A percentile compares a stretch with the other conserved stretches of the same genome.
Evolutionary conservation across 129 eudicot genomes (phyloP).

Genomic region (Artemisia argyi): DNA sequence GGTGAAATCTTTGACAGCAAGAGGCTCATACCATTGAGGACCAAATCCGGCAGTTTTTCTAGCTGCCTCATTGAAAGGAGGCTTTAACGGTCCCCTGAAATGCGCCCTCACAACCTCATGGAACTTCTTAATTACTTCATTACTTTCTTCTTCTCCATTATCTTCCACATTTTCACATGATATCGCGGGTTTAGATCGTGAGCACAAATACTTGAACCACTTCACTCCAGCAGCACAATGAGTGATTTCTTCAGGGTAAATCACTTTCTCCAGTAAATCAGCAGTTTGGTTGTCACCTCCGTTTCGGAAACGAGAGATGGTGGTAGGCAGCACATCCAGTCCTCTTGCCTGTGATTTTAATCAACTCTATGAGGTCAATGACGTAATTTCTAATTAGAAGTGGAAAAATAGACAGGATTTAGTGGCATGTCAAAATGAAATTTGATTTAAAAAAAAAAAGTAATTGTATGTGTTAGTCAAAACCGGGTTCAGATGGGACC

Average conservation of each 20-base stretch:
- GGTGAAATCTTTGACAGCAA: constrained; percentile 63
- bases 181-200: constrained; percentile 37
- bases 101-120: constrained; percentile 62
- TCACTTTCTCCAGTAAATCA: constrained; percentile 68
- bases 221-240: constrained; percentile 96
- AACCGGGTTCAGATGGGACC: too few species aligned
- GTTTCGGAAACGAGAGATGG: constrained; percentile 79
- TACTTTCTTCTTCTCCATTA: constrained; percentile 36
- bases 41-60: constrained; percentile 94
- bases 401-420: background rate
- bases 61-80: constrained; percentile 93
- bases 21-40: constrained; percentile 95
- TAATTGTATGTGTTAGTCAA: too few species aligned
- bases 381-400: background rate
- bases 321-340: constrained; percentile 92
- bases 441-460: too few species aligned
- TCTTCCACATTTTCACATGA: background rate
- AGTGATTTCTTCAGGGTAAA: constrained; percentile 93
- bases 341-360: constrained; percentile 82
- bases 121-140: constrained; percentile 69
- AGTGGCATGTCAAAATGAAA: too few species aligned
- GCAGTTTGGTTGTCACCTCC: constrained; percentile 88
- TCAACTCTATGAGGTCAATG: constrained; percentile 14
- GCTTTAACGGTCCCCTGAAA: constrained; percentile 92
- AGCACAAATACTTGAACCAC: constrained; percentile 88